Evolutionary conservation across 1,139 yeast species (phyloP).

Genomic region (Suhomyces anneliseae): DNA sequence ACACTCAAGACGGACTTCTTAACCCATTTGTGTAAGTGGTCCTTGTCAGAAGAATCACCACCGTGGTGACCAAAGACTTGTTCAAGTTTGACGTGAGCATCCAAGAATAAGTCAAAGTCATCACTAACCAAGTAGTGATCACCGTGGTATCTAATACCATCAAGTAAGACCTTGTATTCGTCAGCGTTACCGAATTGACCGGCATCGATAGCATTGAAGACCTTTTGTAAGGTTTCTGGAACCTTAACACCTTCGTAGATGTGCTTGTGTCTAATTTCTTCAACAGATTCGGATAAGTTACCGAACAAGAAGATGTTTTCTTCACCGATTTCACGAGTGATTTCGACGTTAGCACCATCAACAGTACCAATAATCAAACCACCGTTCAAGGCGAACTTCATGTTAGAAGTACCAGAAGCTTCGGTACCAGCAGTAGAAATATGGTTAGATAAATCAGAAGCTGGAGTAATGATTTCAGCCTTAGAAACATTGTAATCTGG

Average conservation of each 20-base stretch:
- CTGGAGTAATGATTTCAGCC: conserved; percentile 90
- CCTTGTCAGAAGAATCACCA: conserved; percentile 44
- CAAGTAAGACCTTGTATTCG: conserved; percentile 69
- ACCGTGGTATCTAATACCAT: conserved; percentile 69
- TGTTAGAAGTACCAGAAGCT: conserved; percentile 93
- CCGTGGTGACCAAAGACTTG: conserved; percentile 58
- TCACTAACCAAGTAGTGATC: conserved; percentile 86
- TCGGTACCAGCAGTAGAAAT: conserved; percentile 98
- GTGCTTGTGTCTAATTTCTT: conserved; percentile 77
- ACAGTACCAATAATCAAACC: conserved; percentile 94
- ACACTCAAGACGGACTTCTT: conserved; percentile 75
- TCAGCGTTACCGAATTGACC: conserved; percentile 73
- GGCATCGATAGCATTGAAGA: conserved; percentile 64
- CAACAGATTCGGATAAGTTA: conserved; percentile 85
- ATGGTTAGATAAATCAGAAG: conserved; percentile 88
- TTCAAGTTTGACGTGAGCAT: conserved; percentile 77
- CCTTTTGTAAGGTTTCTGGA: conserved; percentile 58
- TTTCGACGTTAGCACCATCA: conserved; percentile 96
- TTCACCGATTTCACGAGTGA: conserved; percentile 90
- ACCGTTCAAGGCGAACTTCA: conserved; percentile 94
- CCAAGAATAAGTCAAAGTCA: conserved; percentile 83
- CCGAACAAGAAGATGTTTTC: conserved; percentile 92
- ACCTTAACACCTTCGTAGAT: conserved; percentile 55
- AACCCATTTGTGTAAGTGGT: conserved; percentile 68
- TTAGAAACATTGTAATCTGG: conserved; percentile 94